These are phyloP conservation scores for Fibroporia radiculosa DNA, from an alignment of 768 basidiomycete genomes.

Conservation along the genomic window DNA sequence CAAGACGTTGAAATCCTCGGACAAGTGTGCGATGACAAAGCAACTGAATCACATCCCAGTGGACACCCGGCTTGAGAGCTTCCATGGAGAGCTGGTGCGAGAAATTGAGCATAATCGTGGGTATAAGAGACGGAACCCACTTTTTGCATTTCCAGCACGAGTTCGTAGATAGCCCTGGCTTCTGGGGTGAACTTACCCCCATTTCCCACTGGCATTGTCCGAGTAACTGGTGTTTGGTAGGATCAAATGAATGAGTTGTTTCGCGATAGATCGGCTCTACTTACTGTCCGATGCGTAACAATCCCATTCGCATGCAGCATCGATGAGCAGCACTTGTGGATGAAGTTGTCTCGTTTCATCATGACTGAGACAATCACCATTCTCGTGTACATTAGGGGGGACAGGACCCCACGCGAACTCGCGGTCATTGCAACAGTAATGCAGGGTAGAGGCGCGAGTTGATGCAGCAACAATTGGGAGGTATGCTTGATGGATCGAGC, in stretches of 20 bases:
- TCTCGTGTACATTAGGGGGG: slow-evolving; percentile 43
- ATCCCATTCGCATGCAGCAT: slow-evolving; percentile 89
- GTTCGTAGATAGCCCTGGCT: slow-evolving; percentile 74
- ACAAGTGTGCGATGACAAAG: slow-evolving; percentile 80
- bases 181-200: slow-evolving; percentile 82
- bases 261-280: slow-evolving; percentile 5
- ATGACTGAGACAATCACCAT: slow-evolving; percentile 40
- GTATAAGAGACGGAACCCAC: slow-evolving; percentile 29
- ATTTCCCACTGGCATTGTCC: slow-evolving; percentile 91
- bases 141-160: slow-evolving; percentile 88
- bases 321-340: slow-evolving; percentile 80
- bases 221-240: too few relatives aligned
- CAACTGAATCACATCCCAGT: slow-evolving; percentile 87
- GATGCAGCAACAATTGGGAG: slow-evolving; percentile 89
- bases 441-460: slow-evolving; percentile 79
- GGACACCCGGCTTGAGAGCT: slow-evolving; percentile 63
- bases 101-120: slow-evolving; percentile 1
- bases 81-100: slow-evolving; percentile 56
- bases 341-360: slow-evolving; percentile 32
- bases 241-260: neutral
- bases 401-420: slow-evolving; percentile 83
- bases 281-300: slow-evolving; percentile 60
- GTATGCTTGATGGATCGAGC: slow-evolving; percentile 84
- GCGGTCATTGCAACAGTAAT: slow-evolving; percentile 91
- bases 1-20: slow-evolving; percentile 71